Evolutionary conservation across 2,329 filamentous ascomycete species (phyloP), one percentile per base, ranked within the genome.

Genomic region (Apiospora sp.): DNA sequence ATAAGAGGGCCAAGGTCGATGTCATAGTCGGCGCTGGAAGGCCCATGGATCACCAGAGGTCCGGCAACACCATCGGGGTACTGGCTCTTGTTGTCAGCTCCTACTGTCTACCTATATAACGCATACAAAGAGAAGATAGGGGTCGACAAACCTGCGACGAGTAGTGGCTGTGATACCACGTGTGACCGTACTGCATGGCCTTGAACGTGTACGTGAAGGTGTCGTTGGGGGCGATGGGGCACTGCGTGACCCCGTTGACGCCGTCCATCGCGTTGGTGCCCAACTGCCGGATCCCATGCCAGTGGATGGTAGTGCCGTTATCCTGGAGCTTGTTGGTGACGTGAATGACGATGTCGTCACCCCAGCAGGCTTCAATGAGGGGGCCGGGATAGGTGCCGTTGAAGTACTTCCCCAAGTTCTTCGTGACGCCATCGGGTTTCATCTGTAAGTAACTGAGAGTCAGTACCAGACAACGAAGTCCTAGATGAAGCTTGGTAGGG

Each of bases 351-450:
- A 91, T 86, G 34, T 82, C 87, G 77, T 92, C 90, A 49, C 89
- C 90, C 89, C 89, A 91, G 79, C 91, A 87, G 24, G 88, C 91
- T 73, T 88, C 86, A 71, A 95, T 89, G 16, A 87, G 84, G 1
- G 92, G 93, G 0, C 91, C 93, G 0, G 92, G 92, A 73, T 89
- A 92, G 61, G 89, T 86, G 12, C 88, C 89, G 78, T 93, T 92
- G 78, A 93, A 84, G 43, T 93, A 84, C 73, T 95, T 86, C 4
- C 85, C 86, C 8, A 82, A 76, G 37, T 54, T 70, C 72, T 79
- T 79, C 3, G 72, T 61, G 13, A 75, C 71, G 6, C 78, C 77
- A 49, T 79, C 77, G 7, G 77, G 78, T 68, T 22, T 16, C 67
- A 68, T 27, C 67, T 68, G 8, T 48, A 24, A 22, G 46, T 13